Evolutionary conservation across 2,329 filamentous ascomycete genomes (phyloP).

Genomic region (Claviceps maximensis): DNA sequence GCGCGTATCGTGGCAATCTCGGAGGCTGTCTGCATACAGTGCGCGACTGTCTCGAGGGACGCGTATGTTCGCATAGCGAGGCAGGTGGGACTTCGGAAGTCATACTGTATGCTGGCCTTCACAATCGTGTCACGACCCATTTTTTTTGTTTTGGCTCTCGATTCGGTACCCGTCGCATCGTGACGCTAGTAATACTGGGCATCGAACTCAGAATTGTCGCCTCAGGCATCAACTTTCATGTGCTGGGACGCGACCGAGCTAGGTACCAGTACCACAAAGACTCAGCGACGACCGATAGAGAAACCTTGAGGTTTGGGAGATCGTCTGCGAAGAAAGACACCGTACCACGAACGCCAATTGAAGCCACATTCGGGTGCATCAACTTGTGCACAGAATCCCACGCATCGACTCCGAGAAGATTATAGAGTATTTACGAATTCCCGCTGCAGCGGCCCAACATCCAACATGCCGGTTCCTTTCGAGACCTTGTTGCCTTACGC

Average conservation of each 20-base stretch:
- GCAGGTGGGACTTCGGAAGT: neutral
- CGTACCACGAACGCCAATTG: conserved; percentile 3
- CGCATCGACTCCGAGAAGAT: neutral
- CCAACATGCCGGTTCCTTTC: conserved; percentile 48
- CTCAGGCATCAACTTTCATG: conserved; percentile 10
- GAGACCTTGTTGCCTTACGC: conserved; percentile 51
- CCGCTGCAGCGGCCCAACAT: conserved; percentile 19
- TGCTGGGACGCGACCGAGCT: neutral
- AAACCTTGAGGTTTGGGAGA: neutral
- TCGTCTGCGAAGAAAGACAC: neutral
- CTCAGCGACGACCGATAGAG: neutral
- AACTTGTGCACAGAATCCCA: neutral
- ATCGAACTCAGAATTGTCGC: conserved; percentile 2
- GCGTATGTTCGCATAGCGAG: neutral
- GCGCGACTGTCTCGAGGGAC: neutral
- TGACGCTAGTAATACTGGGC: too few relatives aligned
- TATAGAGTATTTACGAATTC: conserved; percentile 8
- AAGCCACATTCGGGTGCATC: neutral
- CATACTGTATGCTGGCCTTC: neutral
- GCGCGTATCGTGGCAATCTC: conserved; percentile 4
- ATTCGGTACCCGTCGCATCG: neutral
- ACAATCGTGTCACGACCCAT: neutral
- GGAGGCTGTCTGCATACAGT: conserved; percentile 4
- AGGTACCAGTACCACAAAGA: neutral
- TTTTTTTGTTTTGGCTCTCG: neutral